Evolutionary conservation across 2,329 filamentous ascomycete genomes (phyloP).

Genomic region (Alternaria metachromatica): DNA sequence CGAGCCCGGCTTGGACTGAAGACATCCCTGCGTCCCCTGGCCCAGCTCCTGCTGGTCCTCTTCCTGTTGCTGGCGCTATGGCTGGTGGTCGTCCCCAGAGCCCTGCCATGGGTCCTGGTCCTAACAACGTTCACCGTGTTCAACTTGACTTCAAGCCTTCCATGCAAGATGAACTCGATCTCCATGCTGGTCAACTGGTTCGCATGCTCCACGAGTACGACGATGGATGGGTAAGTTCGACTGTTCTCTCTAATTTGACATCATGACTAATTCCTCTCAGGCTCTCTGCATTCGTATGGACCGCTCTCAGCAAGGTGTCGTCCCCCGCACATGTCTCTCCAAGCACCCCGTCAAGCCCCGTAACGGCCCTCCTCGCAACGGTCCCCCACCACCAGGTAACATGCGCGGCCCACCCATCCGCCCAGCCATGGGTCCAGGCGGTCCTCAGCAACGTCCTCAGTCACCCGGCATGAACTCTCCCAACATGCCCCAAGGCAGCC

Average conservation of each 20-base stretch:
- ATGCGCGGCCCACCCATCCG: slow-evolving; percentile 41
- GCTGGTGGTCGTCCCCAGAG: slow-evolving; percentile 69
- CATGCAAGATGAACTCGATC: slow-evolving; percentile 87
- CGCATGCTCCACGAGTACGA: slow-evolving; percentile 94
- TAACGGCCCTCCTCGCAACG: slow-evolving; percentile 53
- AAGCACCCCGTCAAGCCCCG: slow-evolving; percentile 90
- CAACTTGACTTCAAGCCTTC: slow-evolving; percentile 94
- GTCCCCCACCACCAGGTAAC: slow-evolving; percentile 48
- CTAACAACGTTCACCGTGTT: slow-evolving; percentile 82
- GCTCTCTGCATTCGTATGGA: slow-evolving; percentile 91
- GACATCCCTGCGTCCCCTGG: slow-evolving; percentile 61
- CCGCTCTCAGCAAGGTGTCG: slow-evolving; percentile 89
- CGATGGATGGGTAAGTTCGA: slow-evolving; percentile 86
- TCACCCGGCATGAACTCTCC: slow-evolving; percentile 60
- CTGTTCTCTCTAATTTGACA: background rate
- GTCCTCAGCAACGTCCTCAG: slow-evolving; percentile 46
- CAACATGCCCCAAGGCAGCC: slow-evolving; percentile 47
- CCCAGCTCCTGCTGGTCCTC: slow-evolving; percentile 48
- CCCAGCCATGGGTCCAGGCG: slow-evolving; percentile 42
- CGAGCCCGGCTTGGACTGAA: slow-evolving; percentile 69
- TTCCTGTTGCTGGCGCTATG: slow-evolving; percentile 59
- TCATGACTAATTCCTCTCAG: slow-evolving; percentile 53
- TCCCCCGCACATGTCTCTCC: slow-evolving; percentile 90
- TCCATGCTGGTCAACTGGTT: slow-evolving; percentile 82
- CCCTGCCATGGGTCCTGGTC: slow-evolving; percentile 49